A percentile compares a stretch with the other conserved stretches of the same genome.
These are phyloP conservation scores for Acephala macrosclerotiorum DNA, from an alignment of 2,329 filamentous ascomycete species.

Conservation along the genomic window DNA sequence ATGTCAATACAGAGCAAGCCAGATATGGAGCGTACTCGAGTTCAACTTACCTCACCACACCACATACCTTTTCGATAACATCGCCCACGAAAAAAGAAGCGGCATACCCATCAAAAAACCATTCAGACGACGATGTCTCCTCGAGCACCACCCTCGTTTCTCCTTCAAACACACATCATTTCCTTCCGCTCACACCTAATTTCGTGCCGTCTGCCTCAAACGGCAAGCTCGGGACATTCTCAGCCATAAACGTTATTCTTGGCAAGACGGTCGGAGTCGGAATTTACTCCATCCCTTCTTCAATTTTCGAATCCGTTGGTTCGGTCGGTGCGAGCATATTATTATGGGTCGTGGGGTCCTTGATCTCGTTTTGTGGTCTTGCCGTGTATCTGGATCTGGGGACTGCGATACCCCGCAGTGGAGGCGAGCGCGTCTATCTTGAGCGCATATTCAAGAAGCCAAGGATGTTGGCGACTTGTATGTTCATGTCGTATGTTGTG, in stretches of 20 bases:
- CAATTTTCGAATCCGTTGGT: slow-evolving; percentile 61
- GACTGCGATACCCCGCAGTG: slow-evolving; percentile 52
- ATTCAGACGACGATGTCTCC: slow-evolving; percentile 25
- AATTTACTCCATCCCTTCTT: slow-evolving; percentile 62
- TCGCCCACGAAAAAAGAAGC: slow-evolving; percentile 21
- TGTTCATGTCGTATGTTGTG: slow-evolving; percentile 59
- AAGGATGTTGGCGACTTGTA: slow-evolving; percentile 59
- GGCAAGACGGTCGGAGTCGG: slow-evolving; percentile 51
- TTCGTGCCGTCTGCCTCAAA: slow-evolving; percentile 27
- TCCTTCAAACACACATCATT: slow-evolving; percentile 26
- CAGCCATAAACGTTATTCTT: slow-evolving; percentile 48
- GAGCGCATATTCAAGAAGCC: slow-evolving; percentile 60
- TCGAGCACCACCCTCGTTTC: slow-evolving; percentile 32
- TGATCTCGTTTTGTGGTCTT: slow-evolving; percentile 54
- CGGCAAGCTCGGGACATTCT: slow-evolving; percentile 47
- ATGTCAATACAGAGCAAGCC: slow-evolving; percentile 26
- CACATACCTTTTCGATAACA: slow-evolving; percentile 31
- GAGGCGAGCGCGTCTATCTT: slow-evolving; percentile 61
- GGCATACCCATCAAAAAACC: slow-evolving; percentile 15
- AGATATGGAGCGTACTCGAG: slow-evolving; percentile 29
- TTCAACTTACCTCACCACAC: slow-evolving; percentile 38
- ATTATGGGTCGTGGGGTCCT: slow-evolving; percentile 60
- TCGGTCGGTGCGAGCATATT: slow-evolving; percentile 61
- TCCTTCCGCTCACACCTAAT: slow-evolving; percentile 34
- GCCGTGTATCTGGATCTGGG: slow-evolving; percentile 56